These are phyloP conservation scores for Fusarium longipes DNA, from an alignment of 2,329 filamentous ascomycete species.

Conservation along the genomic window DNA sequence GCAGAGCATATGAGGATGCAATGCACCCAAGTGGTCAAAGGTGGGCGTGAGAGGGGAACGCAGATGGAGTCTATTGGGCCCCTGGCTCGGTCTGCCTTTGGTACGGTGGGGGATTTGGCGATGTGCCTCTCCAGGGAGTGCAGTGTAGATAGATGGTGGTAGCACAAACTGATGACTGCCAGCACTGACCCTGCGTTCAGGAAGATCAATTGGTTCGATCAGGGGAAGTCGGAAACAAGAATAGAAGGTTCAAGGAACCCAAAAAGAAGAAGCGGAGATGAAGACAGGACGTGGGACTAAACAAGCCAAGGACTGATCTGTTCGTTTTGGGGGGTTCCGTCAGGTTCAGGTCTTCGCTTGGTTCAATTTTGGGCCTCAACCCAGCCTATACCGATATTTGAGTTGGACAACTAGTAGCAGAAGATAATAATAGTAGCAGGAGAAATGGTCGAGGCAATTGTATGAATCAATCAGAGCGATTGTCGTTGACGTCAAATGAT, in stretches of 20 bases:
- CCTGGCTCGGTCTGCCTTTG: conserved; percentile 17
- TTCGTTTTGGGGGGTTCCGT: conserved; percentile 15
- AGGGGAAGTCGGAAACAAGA: conserved; percentile 14
- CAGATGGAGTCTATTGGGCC: conserved; percentile 37
- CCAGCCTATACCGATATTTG: conserved; percentile 26
- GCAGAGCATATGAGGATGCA: conserved; percentile 49
- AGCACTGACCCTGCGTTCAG: conserved; percentile 25
- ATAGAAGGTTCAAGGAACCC: conserved; percentile 32
- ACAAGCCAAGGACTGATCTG: conserved; percentile 12
- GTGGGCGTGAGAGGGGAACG: conserved; percentile 36
- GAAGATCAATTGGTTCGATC: conserved; percentile 8
- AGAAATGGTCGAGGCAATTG: not conserved
- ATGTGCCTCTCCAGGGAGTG: conserved; percentile 1
- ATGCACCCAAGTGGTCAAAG: conserved; percentile 47
- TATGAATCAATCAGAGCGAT: not conserved
- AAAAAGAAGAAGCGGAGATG: conserved; percentile 34
- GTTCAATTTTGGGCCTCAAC: conserved; percentile 28
- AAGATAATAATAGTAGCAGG: conserved; percentile 5
- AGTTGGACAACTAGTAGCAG: conserved; percentile 10
- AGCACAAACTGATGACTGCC: conserved; percentile 6
- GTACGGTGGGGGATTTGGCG: conserved; percentile 29
- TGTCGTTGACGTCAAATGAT: conserved; percentile 3
- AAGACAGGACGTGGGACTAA: conserved; percentile 13
- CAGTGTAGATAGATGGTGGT: not conserved
- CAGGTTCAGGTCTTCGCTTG: conserved; percentile 28